Evolutionary conservation across 352 stramenopile genomes (phyloP), one percentile per base, ranked within the genome.

Genomic region (Pythium myriotylum): DNA sequence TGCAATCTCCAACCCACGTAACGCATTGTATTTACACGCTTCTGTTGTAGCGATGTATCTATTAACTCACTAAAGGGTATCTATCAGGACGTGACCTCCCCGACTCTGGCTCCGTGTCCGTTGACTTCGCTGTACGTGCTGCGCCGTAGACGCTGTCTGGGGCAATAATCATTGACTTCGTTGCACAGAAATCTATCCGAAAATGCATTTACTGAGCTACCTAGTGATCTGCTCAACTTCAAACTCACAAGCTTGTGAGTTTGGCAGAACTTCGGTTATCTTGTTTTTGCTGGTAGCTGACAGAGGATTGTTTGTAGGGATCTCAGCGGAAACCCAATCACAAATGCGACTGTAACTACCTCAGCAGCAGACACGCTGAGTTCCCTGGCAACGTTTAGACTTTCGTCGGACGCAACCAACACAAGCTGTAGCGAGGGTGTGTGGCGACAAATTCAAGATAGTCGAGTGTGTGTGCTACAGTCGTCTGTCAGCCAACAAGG

Each of bases 61-160:
- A 39, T 47, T 13, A 82, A 81, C 50, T 62, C 72, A n/a, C 52
- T 85, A 22, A 43, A 39, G 6, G 47, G 60, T 7, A 37, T 72
- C 5, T 80, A 81, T 37, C 68, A 67, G 33, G 70, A 70, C 26
- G 61, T 46, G 24, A 54, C 68, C n/a, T 27, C 60, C 9, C 40
- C 48, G 7, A 41, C 41, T 20, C 77, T 62, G 14, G 19, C 40
- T 4, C 22, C 68, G 10, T 77, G 73, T 19, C 39, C 13, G 24
- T 23, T 81, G 41, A 45, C 75, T n/a, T 54, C 68, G 53, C 72
- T 76, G 73, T 77, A 70, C 35, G 70, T 24, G n/a, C n/a, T n/a
- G n/a, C n/a, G n/a, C n/a, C n/a, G n/a, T n/a, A n/a, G n/a, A n/a
- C n/a, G n/a, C n/a, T n/a, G n/a, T n/a, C n/a, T n/a, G n/a, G n/a